Evolutionary conservation across 768 basidiomycete genomes (phyloP).

Genomic region (Leccinellum rugosiceps): DNA sequence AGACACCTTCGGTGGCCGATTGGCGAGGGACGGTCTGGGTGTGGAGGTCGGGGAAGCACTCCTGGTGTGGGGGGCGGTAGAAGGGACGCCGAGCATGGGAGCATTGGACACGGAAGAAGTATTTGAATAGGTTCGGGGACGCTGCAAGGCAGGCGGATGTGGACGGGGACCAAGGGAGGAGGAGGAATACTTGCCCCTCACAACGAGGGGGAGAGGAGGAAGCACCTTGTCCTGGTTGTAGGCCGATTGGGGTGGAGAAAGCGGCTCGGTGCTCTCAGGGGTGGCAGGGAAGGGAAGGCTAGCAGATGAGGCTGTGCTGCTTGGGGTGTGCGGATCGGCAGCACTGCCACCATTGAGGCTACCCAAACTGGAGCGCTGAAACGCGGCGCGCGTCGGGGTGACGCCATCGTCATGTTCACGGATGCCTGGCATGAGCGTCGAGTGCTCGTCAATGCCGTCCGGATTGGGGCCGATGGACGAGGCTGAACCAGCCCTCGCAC

Average conservation of each 20-base stretch:
- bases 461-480: conserved; percentile 7
- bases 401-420: conserved; percentile 29
- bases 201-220: conserved; percentile 27
- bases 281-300: conserved; percentile 31
- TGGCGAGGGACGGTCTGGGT: conserved; percentile 9
- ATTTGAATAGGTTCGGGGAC: conserved; percentile 37
- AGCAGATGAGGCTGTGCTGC: conserved; percentile 30
- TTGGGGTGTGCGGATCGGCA: conserved; percentile 27
- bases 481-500: conserved; percentile 12
- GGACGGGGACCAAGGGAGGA: conserved; percentile 12
- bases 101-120: conserved; percentile 22
- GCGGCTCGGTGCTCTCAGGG: conserved; percentile 23
- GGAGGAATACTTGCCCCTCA: conserved; percentile 21
- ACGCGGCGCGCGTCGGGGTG: conserved; percentile 29
- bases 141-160: conserved; percentile 8
- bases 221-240: conserved; percentile 31
- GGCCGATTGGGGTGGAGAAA: neutral
- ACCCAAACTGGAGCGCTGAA: conserved; percentile 24
- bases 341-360: conserved; percentile 20
- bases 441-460: neutral
- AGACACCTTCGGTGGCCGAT: conserved; percentile 6
- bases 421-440: conserved; percentile 26
- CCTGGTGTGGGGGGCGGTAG: conserved; percentile 6
- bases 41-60: conserved; percentile 11
- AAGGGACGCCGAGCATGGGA: conserved; percentile 12